These are phyloP conservation scores for Colletotrichum sp. DNA, from an alignment of 2,329 filamentous ascomycete species.

Conservation along the genomic window DNA sequence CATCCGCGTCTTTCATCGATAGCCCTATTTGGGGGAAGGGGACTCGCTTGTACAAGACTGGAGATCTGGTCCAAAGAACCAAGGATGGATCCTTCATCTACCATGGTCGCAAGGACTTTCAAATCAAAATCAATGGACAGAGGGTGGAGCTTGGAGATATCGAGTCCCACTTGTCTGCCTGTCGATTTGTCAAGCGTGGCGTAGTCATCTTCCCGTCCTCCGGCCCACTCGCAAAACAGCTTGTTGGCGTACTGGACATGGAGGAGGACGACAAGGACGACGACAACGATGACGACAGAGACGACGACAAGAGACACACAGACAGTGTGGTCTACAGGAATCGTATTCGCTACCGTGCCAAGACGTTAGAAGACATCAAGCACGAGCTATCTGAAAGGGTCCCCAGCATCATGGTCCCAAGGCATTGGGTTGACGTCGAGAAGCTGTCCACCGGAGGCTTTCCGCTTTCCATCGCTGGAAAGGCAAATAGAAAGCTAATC, in stretches of 20 bases:
- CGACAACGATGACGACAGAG: neutral
- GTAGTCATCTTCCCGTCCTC: neutral
- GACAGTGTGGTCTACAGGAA: too few relatives aligned
- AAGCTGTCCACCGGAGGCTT: neutral
- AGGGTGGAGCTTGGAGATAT: constrained; percentile 27
- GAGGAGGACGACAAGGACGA: neutral
- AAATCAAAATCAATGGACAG: constrained; percentile 28
- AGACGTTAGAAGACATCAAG: neutral
- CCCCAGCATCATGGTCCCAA: neutral
- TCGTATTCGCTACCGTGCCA: neutral
- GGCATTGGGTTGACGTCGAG: neutral
- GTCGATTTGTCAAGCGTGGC: neutral
- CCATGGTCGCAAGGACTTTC: constrained; percentile 24
- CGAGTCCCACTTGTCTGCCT: constrained; percentile 6
- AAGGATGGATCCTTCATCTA: constrained; percentile 19
- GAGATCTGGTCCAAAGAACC: constrained; percentile 40
- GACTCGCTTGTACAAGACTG: constrained; percentile 45
- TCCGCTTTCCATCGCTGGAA: neutral
- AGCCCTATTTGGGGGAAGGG: constrained; percentile 39
- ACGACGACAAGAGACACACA: neutral
- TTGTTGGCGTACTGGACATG: neutral
- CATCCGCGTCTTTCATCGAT: constrained; percentile 48
- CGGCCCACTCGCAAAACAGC: neutral
- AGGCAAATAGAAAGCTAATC: neutral
- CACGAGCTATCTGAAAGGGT: neutral